A percentile compares a stretch with the other conserved stretches of the same genome.
phyloP scores from a whole-genome alignment of 1,284 basidiomycete species.

The Gomphus sp. region DNA sequence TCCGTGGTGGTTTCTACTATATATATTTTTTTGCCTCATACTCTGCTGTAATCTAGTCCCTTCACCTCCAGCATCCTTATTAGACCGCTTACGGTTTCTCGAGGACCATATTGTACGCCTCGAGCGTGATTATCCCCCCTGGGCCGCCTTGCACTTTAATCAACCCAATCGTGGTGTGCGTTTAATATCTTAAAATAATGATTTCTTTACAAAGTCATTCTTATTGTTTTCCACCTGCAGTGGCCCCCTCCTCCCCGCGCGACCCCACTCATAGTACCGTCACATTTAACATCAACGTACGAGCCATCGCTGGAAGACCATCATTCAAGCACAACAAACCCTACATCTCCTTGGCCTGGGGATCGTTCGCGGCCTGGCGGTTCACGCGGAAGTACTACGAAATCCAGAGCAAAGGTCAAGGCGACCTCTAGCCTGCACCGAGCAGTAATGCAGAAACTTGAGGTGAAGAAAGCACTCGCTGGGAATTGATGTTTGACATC shows the following conservation, averaged over 20 bases:
- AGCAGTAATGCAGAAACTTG: conserved; percentile 63
- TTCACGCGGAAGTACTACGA: conserved; percentile 1
- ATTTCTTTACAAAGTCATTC: background rate
- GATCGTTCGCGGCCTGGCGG: background rate
- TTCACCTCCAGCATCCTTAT: conserved; percentile 50
- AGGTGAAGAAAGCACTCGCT: conserved; percentile 63
- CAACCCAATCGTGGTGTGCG: conserved; percentile 69
- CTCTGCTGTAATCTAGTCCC: conserved; percentile 41
- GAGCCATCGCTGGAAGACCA: conserved; percentile 12
- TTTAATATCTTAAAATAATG: conserved; percentile 12
- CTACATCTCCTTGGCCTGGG: background rate
- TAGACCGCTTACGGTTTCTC: conserved; percentile 54
- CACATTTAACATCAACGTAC: conserved; percentile 40
- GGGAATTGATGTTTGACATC: conserved; percentile 17
- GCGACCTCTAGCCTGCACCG: conserved; percentile 51
- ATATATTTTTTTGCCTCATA: background rate
- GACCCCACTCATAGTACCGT: conserved; percentile 63
- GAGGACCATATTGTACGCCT: conserved; percentile 67
- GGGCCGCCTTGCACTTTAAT: conserved; percentile 76
- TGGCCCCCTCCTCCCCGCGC: conserved; percentile 72
- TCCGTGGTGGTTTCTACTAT: background rate
- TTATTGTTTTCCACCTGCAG: conserved; percentile 24
- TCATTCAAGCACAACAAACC: conserved; percentile 1
- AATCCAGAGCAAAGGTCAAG: conserved; percentile 28
- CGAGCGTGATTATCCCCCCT: conserved; percentile 72